A percentile compares a stretch with the other conserved stretches of the same genome.
These are phyloP conservation scores for Acer yangbiense DNA, from an alignment of 345 rosid species.

Conservation along the genomic window DNA sequence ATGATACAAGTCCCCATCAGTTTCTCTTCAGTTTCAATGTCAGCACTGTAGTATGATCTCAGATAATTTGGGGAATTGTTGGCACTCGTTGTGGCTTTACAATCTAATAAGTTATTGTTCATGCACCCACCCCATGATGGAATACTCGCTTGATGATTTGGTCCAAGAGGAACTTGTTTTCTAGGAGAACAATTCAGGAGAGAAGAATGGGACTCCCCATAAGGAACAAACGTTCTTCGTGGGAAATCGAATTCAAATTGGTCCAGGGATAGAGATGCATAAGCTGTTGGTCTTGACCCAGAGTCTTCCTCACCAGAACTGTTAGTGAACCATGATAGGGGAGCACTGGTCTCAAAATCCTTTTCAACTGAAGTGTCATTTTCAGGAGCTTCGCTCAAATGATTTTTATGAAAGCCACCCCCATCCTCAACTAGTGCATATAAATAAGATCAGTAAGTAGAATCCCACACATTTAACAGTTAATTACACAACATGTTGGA, in stretches of 20 bases:
- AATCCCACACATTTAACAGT: not conserved
- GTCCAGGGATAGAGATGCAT: conserved; percentile 35
- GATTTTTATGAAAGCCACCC: conserved; percentile 26
- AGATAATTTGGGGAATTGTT: conserved; percentile 7
- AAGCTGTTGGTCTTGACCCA: conserved; percentile 19
- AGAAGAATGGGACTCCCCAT: conserved; percentile 32
- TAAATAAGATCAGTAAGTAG: not conserved
- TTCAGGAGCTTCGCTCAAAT: conserved; percentile 30
- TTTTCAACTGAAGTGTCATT: conserved; percentile 27
- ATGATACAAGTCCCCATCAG: conserved; percentile 49
- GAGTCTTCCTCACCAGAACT: conserved; percentile 37
- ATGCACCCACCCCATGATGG: conserved; percentile 42
- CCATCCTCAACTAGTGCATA: conserved; percentile 31
- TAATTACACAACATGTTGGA: not conserved
- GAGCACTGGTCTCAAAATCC: conserved; percentile 34
- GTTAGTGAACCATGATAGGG: conserved; percentile 33
- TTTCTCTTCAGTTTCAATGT: conserved; percentile 28
- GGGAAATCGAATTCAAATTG: conserved; percentile 35
- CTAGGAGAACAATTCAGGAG: conserved; percentile 37
- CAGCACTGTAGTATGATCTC: conserved; percentile 9
- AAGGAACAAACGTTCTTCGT: conserved; percentile 32
- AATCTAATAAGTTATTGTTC: conserved; percentile 20
- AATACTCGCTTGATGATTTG: conserved; percentile 52
- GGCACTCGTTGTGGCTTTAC: conserved; percentile 13
- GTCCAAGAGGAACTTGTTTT: conserved; percentile 58